These are phyloP conservation scores for Prunus campanulata DNA, from an alignment of 306 rosid genomes.

Conservation along the genomic window DNA sequence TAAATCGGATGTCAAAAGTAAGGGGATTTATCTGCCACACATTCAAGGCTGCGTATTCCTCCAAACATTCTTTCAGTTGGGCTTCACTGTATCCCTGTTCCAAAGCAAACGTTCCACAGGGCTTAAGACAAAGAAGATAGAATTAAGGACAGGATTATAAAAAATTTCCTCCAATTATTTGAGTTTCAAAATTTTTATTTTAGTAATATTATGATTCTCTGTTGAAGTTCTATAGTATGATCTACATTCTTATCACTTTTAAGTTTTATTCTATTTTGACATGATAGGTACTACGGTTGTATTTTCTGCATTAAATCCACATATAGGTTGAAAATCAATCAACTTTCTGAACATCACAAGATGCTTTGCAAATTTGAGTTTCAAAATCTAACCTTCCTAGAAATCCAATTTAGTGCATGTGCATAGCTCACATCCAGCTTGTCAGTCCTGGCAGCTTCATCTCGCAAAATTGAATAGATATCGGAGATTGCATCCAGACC, in stretches of 20 bases:
- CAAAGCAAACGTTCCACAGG: constrained; percentile 8
- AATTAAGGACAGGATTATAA: not conserved
- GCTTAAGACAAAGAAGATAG: not conserved
- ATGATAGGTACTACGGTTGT: not conserved
- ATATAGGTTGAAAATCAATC: not conserved
- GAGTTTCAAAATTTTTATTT: not conserved
- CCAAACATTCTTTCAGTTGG: constrained; percentile 87
- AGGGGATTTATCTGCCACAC: constrained; percentile 98
- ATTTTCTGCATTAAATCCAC: not conserved
- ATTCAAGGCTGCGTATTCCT: constrained; percentile 95
- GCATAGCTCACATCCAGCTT: constrained; percentile 86
- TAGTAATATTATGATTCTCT: not conserved
- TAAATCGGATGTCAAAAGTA: constrained; percentile 85
- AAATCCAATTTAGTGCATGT: constrained; percentile 88
- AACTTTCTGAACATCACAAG: not conserved
- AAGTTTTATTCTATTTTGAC: not conserved
- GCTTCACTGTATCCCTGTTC: constrained; percentile 97
- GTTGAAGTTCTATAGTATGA: no score
- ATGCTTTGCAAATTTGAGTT: not conserved
- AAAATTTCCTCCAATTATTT: not conserved
- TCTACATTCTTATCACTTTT: not conserved
- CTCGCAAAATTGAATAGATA: constrained; percentile 90
- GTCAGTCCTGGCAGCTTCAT: constrained; percentile 78
- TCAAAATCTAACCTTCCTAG: constrained; percentile 69
- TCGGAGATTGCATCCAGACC: constrained; percentile 96